phyloP scores from a whole-genome alignment of 1,139 yeast species.

The Kazachstania sp. region DNA sequence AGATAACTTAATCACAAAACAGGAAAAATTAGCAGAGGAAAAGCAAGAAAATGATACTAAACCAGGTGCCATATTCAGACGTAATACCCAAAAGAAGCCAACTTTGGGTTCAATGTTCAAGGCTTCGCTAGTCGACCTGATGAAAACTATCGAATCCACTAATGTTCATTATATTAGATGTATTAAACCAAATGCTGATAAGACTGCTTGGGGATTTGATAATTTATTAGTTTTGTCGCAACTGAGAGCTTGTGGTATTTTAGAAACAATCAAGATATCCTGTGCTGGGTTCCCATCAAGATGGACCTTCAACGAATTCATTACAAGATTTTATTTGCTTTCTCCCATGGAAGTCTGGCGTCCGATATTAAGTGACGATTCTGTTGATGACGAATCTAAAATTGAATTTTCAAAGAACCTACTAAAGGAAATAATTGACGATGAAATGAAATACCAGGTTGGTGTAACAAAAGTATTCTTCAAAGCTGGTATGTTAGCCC shows the following conservation, averaged over 20 bases:
- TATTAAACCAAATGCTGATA: constrained; percentile 91
- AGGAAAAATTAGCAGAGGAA: constrained; percentile 33
- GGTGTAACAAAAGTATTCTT: constrained; percentile 89
- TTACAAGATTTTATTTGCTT: constrained; percentile 77
- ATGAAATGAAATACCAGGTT: constrained; percentile 64
- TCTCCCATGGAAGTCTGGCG: constrained; percentile 67
- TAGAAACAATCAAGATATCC: constrained; percentile 91
- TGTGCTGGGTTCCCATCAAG: constrained; percentile 98
- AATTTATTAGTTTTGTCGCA: constrained; percentile 93
- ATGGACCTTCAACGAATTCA: constrained; percentile 93
- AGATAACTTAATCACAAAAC: constrained; percentile 42
- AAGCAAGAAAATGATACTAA: constrained; percentile 25
- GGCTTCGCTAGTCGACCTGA: constrained; percentile 81
- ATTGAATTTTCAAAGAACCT: constrained; percentile 60
- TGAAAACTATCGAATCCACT: constrained; percentile 87
- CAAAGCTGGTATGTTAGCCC: constrained; percentile 94
- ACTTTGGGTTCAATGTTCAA: constrained; percentile 93
- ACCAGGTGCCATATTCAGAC: constrained; percentile 23
- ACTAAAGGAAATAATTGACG: constrained; percentile 53
- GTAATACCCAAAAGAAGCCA: constrained; percentile 65
- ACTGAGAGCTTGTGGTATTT: constrained; percentile 95
- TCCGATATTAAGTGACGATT: constrained; percentile 43
- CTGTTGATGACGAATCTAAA: constrained; percentile 49
- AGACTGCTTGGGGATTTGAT: constrained; percentile 93
- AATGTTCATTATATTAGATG: constrained; percentile 96